Base-by-base conservation (phyloP, 2,329 filamentous ascomycete species). In the Ascochyta rabiei region DNA sequence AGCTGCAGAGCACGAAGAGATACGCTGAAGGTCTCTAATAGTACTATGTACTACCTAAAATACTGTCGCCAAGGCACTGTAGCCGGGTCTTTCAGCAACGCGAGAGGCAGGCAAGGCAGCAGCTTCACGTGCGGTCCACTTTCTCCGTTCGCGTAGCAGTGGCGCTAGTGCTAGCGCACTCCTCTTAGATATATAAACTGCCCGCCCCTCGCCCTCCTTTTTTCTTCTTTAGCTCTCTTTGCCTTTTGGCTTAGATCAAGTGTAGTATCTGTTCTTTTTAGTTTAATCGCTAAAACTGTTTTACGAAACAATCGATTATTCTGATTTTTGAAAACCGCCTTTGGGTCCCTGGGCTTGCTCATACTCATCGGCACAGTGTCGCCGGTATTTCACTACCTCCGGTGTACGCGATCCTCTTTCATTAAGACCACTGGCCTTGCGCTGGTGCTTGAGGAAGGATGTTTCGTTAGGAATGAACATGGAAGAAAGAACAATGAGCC, bases 191-290 rank as follows among this genome's bases (percentile, higher is more conserved):
- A 57, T 57, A 57, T 41, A 57, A 57, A 31, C 18, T 15, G 8
- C 21, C 40, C 24, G 1, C 3, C 30, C 48, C 54, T 52, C 54
- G 48, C 24, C 44, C 54, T 56, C 53, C 45, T 41, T 5, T 13
- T 24, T 15, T 39, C 1, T 43, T 57, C 54, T 34, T 49, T 47
- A 57, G 54, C 54, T 57, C 54, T 57, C 54, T 52, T 53, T 52
- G 53, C 48, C 53, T 52, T 56, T 52, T 52, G 43, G 48, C 43
- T 45, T 52, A 45, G 47, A 56, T 52, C 48, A 52, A 52, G 53
- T 52, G 53, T 52, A 48, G 31, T 46, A 46, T 38, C 43, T 46
- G 31, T 45, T 45, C 42, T 45, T 45, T 45, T 45, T 19, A 34
- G 42, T 52, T 47, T 53, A 54, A 45, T 40, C 45, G 13, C 44